Conservation (phyloP, 768 basidiomycete species). For the Panus rudis region DNA sequence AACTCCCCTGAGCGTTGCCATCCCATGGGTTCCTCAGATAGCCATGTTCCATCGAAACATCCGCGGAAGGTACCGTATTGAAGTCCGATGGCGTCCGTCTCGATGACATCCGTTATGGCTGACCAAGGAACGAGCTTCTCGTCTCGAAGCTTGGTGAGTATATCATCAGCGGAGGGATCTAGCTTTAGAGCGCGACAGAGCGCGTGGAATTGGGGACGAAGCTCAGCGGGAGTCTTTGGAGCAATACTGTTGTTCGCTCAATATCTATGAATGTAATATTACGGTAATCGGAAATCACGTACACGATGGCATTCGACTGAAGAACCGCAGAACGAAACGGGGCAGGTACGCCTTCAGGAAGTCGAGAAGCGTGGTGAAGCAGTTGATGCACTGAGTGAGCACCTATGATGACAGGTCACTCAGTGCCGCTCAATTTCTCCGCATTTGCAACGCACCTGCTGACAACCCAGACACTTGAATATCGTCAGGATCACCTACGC, state of each 20-base stretch:
- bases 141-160: constrained; percentile 46
- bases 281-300: constrained; percentile 14
- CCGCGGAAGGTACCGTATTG: constrained; percentile 64
- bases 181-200: constrained; percentile 51
- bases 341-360: constrained; percentile 46
- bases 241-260: constrained; percentile 32
- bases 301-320: constrained; percentile 75
- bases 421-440: background rate
- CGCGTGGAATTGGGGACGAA: constrained; percentile 55
- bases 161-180: constrained; percentile 43
- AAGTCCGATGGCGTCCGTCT: constrained; percentile 44
- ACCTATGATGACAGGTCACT: constrained; percentile 35
- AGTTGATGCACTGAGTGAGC: constrained; percentile 73
- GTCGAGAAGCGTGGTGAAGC: constrained; percentile 59
- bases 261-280: background rate
- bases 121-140: constrained; percentile 39
- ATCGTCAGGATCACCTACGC: constrained; percentile 49
- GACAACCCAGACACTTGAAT: constrained; percentile 66
- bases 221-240: constrained; percentile 54
- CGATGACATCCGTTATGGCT: constrained; percentile 50
- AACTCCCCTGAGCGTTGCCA: constrained; percentile 63
- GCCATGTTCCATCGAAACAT: constrained; percentile 53
- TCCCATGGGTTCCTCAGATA: constrained; percentile 51
- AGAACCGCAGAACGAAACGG: constrained; percentile 63
- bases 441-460: constrained; percentile 38